Conservation (phyloP, 495 filamentous ascomycete genomes). For the Penicillium coprophilum region DNA sequence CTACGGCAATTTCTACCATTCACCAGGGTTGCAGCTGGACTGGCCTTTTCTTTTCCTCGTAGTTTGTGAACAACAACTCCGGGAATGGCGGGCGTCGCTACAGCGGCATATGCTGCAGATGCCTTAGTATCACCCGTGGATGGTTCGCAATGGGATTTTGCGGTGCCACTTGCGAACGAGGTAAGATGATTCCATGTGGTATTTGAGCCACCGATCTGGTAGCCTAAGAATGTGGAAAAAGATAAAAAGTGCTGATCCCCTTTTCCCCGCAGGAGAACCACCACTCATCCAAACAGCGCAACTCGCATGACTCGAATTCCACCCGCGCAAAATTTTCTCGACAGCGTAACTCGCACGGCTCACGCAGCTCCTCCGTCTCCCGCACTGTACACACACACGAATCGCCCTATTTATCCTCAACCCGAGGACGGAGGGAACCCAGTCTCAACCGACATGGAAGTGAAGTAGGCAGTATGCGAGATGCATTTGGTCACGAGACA, state of each 20-base stretch:
- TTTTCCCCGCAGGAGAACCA: constrained; percentile 26
- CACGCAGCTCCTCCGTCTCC: constrained; percentile 44
- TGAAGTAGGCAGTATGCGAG: constrained; percentile 56
- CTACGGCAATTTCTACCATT: constrained; percentile 10
- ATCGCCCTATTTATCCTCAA: constrained; percentile 21
- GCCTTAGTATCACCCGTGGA: constrained; percentile 42
- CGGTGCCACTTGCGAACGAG: constrained; percentile 45
- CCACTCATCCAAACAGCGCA: constrained; percentile 34
- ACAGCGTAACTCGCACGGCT: constrained; percentile 41
- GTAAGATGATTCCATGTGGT: constrained; percentile 29
- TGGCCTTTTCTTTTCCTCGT: constrained; percentile 40
- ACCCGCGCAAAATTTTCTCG: constrained; percentile 27
- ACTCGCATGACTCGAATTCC: constrained; percentile 41
- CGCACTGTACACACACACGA: constrained; percentile 34
- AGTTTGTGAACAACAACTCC: constrained; percentile 14
- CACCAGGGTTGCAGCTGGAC: constrained; percentile 43
- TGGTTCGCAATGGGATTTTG: constrained; percentile 45
- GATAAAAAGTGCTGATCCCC: constrained; percentile 11
- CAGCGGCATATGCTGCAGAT: constrained; percentile 43
- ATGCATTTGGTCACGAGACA: constrained; percentile 49
- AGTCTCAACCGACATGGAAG: constrained; percentile 52
- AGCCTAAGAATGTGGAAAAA: constrained; percentile 1
- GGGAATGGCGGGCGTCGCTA: constrained; percentile 49
- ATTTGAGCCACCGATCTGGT: neutral
- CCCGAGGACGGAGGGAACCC: constrained; percentile 45